Conservation (phyloP, 345 rosid genomes). For the Citrus glauca region DNA sequence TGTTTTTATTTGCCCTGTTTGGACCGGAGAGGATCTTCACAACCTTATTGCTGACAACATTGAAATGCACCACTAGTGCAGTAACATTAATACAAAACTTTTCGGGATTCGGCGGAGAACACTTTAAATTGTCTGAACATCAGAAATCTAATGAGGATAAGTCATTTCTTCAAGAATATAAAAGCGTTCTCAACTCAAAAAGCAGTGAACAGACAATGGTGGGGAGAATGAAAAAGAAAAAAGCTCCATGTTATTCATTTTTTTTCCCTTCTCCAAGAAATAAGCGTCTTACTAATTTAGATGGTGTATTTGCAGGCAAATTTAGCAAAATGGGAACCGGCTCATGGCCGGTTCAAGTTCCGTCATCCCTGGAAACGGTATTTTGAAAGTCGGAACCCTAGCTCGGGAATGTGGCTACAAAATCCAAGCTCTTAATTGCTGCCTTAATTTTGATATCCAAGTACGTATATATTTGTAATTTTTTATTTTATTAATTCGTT, state of each 20-base stretch:
- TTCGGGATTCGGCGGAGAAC: constrained; percentile 25
- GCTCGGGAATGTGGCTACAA: constrained; percentile 34
- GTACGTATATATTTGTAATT: not conserved
- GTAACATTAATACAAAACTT: not conserved
- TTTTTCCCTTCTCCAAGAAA: too few relatives aligned
- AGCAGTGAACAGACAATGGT: constrained; percentile 36
- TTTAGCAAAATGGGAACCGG: constrained; percentile 50
- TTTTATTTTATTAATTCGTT: too few relatives aligned
- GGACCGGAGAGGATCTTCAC: constrained; percentile 31
- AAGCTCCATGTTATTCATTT: not conserved
- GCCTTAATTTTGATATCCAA: not conserved
- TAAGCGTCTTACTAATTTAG: not conserved
- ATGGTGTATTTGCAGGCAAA: constrained; percentile 25
- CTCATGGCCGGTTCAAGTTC: constrained; percentile 40
- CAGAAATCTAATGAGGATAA: not conserved
- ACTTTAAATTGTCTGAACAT: constrained; percentile 1
- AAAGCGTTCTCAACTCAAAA: constrained; percentile 28
- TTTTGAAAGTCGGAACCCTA: constrained; percentile 31
- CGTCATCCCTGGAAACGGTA: constrained; percentile 45
- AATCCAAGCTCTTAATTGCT: constrained; percentile 36
- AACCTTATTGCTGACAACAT: constrained; percentile 14
- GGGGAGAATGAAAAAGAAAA: not conserved
- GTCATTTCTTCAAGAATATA: constrained; percentile 24
- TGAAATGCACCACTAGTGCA: not conserved
- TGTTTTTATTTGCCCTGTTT: constrained; percentile 21